Evolutionary conservation across 73 alveolate species (phyloP).

Genomic region (Stentor roeselii): DNA sequence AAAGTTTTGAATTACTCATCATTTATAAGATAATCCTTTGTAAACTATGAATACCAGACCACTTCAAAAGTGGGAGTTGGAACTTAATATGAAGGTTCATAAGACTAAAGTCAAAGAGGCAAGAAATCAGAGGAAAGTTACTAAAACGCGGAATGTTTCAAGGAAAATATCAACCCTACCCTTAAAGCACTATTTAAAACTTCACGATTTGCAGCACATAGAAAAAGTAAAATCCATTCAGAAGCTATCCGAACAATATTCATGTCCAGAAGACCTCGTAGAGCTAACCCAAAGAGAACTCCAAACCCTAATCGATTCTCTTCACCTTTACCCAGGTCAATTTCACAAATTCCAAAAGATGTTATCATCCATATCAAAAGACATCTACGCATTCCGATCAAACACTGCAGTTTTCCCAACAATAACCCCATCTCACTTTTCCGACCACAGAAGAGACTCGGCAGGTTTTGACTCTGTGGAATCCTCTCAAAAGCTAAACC

Average conservation of each 20-base stretch:
- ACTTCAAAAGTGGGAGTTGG: not conserved
- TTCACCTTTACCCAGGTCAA: not conserved
- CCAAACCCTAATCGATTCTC: not conserved
- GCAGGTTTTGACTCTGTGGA: no score
- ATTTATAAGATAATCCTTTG: no score
- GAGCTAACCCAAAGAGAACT: not conserved
- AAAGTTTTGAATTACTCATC: not conserved
- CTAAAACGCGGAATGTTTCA: not conserved
- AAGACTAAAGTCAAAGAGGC: not conserved
- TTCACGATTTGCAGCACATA: not conserved
- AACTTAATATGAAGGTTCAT: not conserved
- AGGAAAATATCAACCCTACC: not conserved
- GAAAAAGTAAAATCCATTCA: not conserved
- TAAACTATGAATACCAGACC: not conserved
- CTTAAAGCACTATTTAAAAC: not conserved
- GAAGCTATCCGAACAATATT: not conserved
- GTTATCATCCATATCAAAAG: not conserved
- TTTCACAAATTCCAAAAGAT: not conserved
- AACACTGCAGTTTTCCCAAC: not conserved
- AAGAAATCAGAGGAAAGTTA: not conserved
- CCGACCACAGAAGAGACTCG: not conserved
- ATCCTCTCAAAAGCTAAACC: not conserved
- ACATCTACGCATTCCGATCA: not conserved
- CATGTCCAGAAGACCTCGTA: not conserved
- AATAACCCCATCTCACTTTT: not conserved